These are phyloP conservation scores for Cystoisospora suis DNA, from an alignment of 169 alveolate species.

Conservation along the genomic window DNA sequence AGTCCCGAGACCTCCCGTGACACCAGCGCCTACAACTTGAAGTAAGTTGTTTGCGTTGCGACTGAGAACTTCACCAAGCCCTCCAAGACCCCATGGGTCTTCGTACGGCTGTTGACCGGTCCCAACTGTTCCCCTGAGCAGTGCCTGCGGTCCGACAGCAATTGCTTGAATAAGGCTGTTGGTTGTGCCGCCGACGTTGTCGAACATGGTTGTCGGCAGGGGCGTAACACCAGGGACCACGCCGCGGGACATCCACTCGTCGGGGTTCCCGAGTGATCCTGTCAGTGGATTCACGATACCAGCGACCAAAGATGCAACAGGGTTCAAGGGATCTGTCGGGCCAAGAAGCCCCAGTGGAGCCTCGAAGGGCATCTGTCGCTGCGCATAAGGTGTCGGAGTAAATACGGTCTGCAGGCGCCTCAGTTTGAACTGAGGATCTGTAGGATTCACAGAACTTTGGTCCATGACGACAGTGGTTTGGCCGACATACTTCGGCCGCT, in stretches of 20 bases:
- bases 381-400: background rate
- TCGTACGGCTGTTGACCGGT: background rate
- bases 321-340: background rate
- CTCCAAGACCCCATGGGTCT: background rate
- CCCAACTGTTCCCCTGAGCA: background rate
- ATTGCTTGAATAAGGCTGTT: background rate
- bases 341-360: no score
- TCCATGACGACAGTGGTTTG: background rate
- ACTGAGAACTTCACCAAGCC: background rate
- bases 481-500: constrained; percentile 1
- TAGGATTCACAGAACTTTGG: background rate
- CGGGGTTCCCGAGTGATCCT: background rate
- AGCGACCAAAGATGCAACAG: constrained; percentile 2
- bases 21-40: background rate
- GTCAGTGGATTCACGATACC: no score
- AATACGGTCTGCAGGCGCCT: background rate
- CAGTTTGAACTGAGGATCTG: background rate
- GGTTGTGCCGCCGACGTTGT: background rate
- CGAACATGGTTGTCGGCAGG: no score
- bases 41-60: constrained; percentile 4
- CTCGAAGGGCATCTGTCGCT: no score
- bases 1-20: background rate
- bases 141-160: background rate
- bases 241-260: background rate
- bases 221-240: no score